Conservation (phyloP, 2,329 filamentous ascomycete genomes). For the Colletotrichum higginsianum region DNA sequence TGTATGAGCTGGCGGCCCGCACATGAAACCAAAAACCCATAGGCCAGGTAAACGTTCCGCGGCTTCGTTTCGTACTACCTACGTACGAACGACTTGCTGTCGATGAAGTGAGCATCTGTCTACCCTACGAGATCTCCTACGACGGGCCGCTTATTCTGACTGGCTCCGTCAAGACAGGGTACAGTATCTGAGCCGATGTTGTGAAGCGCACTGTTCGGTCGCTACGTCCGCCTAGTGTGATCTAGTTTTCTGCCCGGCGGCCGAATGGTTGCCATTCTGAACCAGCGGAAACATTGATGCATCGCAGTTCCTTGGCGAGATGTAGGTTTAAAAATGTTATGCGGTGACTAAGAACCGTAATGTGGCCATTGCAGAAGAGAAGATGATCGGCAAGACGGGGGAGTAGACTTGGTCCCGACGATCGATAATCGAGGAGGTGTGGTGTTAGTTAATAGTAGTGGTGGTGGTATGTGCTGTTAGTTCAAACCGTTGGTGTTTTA, state of each 20-base stretch:
- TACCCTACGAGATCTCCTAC: too few species aligned
- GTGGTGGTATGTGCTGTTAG: slow-evolving; percentile 4
- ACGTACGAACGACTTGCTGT: too few species aligned
- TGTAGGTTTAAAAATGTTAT: not conserved
- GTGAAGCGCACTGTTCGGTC: too few species aligned
- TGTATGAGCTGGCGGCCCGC: not conserved
- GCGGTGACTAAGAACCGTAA: not conserved
- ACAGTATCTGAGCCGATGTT: too few species aligned
- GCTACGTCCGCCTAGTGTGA: too few species aligned
- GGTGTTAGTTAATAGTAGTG: not conserved
- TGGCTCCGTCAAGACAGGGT: too few species aligned
- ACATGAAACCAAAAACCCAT: not conserved
- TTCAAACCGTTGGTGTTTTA: slow-evolving; percentile 37
- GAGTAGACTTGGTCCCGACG: slow-evolving; percentile 25
- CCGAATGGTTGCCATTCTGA: too few species aligned
- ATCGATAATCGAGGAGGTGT: slow-evolving; percentile 15
- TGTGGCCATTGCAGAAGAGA: slow-evolving; percentile 12
- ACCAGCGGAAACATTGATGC: too few species aligned
- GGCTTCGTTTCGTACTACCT: not conserved
- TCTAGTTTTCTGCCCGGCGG: too few species aligned
- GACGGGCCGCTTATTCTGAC: too few species aligned
- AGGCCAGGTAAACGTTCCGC: not conserved
- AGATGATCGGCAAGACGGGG: not conserved
- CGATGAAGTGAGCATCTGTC: not conserved
- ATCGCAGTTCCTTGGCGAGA: too few species aligned